Evolutionary conservation across 192 early-diverging fungal genomes (phyloP).

Genomic region (Kickxella alabastrina): DNA sequence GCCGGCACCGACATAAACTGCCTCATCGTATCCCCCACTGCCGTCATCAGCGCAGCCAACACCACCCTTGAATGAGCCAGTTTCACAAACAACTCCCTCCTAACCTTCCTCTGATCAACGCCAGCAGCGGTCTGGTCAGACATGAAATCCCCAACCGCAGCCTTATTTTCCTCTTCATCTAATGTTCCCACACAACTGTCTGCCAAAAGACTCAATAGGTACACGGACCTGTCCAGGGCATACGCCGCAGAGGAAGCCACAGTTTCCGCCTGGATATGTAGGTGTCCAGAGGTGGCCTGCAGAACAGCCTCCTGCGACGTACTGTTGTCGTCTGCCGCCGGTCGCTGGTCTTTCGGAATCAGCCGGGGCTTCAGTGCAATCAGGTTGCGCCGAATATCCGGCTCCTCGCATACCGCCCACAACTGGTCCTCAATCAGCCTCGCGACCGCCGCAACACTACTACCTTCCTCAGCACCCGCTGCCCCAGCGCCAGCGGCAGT

Average conservation of each 20-base stretch:
- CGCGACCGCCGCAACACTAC: not conserved
- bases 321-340: slow-evolving; percentile 4
- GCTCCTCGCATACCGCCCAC: slow-evolving; percentile 40
- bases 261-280: slow-evolving; percentile 23
- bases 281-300: slow-evolving; percentile 24
- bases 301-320: slow-evolving; percentile 18
- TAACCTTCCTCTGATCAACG: no score
- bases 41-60: slow-evolving; percentile 28
- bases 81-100: slow-evolving; percentile 7
- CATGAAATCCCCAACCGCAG: no score
- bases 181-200: no score
- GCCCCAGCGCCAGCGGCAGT: no score
- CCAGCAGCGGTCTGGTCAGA: no score
- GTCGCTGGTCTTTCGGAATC: slow-evolving; percentile 40
- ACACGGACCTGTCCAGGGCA: slow-evolving; percentile 35
- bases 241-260: slow-evolving; percentile 33
- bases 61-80: slow-evolving; percentile 27
- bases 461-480: not conserved
- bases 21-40: slow-evolving; percentile 37
- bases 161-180: no score
- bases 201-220: slow-evolving; percentile 18
- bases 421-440: slow-evolving; percentile 18
- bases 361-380: slow-evolving; percentile 43
- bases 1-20: slow-evolving; percentile 29
- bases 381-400: slow-evolving; percentile 30